Conservation (phyloP, 1,139 yeast species). For the Ogataea hybrid region DNA sequence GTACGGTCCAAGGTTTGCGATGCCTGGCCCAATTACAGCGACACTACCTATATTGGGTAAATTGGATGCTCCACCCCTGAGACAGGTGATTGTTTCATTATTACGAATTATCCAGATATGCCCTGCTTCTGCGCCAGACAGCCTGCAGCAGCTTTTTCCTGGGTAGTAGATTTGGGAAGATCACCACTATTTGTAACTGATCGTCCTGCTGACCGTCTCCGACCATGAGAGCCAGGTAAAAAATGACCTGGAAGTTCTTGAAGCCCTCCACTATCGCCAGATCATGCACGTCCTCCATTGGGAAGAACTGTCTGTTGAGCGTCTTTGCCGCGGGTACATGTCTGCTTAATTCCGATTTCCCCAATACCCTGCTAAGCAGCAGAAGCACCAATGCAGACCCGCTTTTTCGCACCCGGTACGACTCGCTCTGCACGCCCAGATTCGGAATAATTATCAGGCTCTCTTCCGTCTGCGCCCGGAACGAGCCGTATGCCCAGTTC, state of each 20-base stretch:
- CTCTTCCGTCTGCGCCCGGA: constrained; percentile 26
- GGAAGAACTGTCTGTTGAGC: constrained; percentile 40
- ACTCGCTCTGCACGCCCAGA: constrained; percentile 29
- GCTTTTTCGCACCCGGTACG: constrained; percentile 15
- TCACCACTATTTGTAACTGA: too few relatives aligned
- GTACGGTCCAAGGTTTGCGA: background rate
- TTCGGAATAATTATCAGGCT: constrained; percentile 26
- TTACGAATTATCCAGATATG: constrained; percentile 12
- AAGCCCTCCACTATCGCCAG: too few relatives aligned
- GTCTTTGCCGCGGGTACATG: constrained; percentile 9
- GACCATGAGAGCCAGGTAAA: too few relatives aligned
- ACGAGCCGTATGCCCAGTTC: constrained; percentile 17
- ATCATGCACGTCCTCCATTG: constrained; percentile 53
- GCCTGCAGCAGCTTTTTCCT: constrained; percentile 28
- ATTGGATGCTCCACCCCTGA: constrained; percentile 2
- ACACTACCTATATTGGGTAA: background rate
- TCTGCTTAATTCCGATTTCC: constrained; percentile 4
- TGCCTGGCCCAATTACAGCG: background rate
- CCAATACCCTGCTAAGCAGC: constrained; percentile 5
- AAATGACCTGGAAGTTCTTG: too few relatives aligned
- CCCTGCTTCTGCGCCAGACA: constrained; percentile 26
- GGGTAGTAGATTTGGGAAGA: too few relatives aligned
- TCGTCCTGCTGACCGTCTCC: too few relatives aligned
- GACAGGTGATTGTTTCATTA: background rate
- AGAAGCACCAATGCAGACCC: constrained; percentile 12